Base-by-base conservation (phyloP, 2,329 filamentous ascomycete species). In the Alternaria viburni region DNA sequence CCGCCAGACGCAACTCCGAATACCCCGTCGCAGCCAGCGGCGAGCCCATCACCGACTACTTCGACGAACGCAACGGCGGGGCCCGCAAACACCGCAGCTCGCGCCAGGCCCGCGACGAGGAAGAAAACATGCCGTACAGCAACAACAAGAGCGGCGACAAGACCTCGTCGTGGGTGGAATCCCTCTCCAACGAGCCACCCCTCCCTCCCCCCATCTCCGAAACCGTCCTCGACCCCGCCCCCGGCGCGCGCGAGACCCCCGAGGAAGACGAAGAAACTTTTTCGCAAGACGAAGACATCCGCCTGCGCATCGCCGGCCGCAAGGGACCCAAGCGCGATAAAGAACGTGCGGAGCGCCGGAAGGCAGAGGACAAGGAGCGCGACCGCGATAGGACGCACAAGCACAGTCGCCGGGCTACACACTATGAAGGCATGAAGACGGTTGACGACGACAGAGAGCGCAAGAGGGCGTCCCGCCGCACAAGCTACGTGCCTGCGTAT, bases 111-210 rank as follows among this genome's bases (percentile, higher is more conserved):
- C 65, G 64, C 26, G 36, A 41, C n/a, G 75, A 78, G 36, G 75
- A 77, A 57, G 74, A 77, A 47, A 75, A 78, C 60, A 67, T 67
- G 52, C 77, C 79, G 12, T 80, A 80, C 68, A 69, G 77, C 10
- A 63, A 75, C 61, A 76, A 74, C 62, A 76, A 74, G 45, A 78
- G 79, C 55, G 78, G 80, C 54, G 82, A 85, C 74, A 85, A 85
- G 74, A 85, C 83, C 6, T 80, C 80, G 2, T 83, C 81, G 0
- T 86, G 83, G 83, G 83, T 86, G 9, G 75, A 84, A 61, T 81
- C 77, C 1, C 69, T 86, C 54, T 81, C 78, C 55, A 79, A 81
- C 50, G 81, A 83, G 30, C 82, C 82, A 19, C 83, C 83, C 4
- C 79, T 81, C 6, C 83, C 83, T 4, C 80, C 82, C 2, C 83